Evolutionary conservation across 306 rosid species (phyloP), one percentile per base, ranked within the genome.

Genomic region (Prinsepia uniflora): DNA sequence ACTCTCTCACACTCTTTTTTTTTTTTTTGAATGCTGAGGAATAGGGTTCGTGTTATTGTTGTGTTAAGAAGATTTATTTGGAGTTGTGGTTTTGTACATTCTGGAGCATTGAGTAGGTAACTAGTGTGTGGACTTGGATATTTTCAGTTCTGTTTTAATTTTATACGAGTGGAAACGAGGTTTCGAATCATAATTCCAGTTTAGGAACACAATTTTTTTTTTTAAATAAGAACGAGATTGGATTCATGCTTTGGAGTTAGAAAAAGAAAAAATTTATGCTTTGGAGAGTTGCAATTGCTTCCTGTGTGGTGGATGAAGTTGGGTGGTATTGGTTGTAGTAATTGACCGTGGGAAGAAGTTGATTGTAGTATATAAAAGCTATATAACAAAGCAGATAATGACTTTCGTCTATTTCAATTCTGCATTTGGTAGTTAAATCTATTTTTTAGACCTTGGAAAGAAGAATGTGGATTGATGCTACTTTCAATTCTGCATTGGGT

Each of bases 21-120:
- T 45, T 58, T 49, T 44, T 57, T 11, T 36, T 18, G 65, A 64
- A 56, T 8, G 42, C 44, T 52, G 68, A 68, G 30, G 12, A 0
- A 72, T 76, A 54, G 19, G 74, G 74, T 72, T 72, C 10, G 40
- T 7, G 50, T 59, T 63, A 65, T 17, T 56, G 17, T 63, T 48
- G 19, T 69, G 45, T 24, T 34, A 5, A 10, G 12, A n/a, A 15
- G 14, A 43, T 14, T 45, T 24, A 39, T 10, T 36, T n/a, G 10
- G 10, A 34, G 2, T 34, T 54, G 8, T 68, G 11, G 50, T 30
- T 34, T 9, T 24, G 18, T 68, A 49, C 18, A 14, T 40, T 40
- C 12, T 54, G 42, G 73, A 40, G 41, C 41, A 54, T 53, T 41
- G 39, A 19, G 41, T 6, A 56, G 9, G 1, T 22, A 24, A 56